phyloP scores from a whole-genome alignment of 2,329 filamentous ascomycete genomes.

The Cladosporium colombiae region DNA sequence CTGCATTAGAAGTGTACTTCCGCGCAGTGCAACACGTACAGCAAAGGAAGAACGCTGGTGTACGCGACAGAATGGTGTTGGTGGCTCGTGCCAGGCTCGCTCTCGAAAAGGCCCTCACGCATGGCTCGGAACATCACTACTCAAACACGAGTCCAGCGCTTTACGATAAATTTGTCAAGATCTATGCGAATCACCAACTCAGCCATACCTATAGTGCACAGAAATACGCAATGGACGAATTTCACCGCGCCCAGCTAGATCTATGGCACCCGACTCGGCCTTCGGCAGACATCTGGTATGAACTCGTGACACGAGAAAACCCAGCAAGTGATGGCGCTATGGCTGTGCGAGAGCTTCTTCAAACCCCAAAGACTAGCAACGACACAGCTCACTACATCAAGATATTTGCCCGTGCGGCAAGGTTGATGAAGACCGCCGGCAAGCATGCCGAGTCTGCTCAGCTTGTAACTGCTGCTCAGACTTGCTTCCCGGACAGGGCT shows the following conservation, averaged over 20 bases:
- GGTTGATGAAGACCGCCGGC: background rate
- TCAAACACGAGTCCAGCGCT: background rate
- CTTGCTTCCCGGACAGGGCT: background rate
- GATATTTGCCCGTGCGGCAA: background rate
- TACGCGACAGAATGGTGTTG: background rate
- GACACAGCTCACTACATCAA: background rate
- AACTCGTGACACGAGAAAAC: background rate
- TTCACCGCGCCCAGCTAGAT: background rate
- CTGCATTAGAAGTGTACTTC: conserved; percentile 24
- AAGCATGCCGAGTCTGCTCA: background rate
- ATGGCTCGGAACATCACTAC: background rate
- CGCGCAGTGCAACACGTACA: conserved; percentile 16
- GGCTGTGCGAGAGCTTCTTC: background rate
- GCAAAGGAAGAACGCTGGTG: background rate
- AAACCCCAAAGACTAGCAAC: background rate
- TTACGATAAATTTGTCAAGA: conserved; percentile 6
- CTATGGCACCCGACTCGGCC: conserved; percentile 8
- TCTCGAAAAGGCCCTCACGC: background rate
- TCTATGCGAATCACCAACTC: background rate
- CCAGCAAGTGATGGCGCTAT: background rate
- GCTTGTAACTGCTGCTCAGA: background rate
- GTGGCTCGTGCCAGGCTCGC: background rate
- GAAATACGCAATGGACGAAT: background rate
- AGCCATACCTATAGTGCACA: background rate
- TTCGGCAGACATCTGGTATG: background rate